Base-by-base conservation (phyloP, 805 yeast genomes). In the Ogataea ganodermae region DNA sequence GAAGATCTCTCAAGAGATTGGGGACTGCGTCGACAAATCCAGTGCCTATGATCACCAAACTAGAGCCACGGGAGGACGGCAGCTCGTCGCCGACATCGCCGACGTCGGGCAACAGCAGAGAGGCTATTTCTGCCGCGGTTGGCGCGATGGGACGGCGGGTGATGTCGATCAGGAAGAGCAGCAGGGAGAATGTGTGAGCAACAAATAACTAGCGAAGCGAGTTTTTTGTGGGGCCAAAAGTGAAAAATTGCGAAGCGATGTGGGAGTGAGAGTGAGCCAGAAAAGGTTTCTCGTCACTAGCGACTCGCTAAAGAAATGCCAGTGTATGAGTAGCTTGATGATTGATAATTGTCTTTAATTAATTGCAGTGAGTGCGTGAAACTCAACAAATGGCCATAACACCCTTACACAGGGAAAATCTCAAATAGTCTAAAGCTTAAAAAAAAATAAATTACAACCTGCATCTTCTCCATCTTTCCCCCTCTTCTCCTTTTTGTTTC, bases 41-140 rank as follows among this genome's bases (percentile, higher is more conserved):
- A 10, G 62, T 54, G 6, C 69, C 69, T 1, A 59, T 59, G 56
- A 62, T 66, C 14, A 66, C 70, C 4, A 63, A 48, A 22, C 44
- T 66, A 13, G 69, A 63, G 37, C 47, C 35, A 14, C 46, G 46
- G 4, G 59, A 55, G 10, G 42, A 39, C 24, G 31, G 35, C 10
- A 33, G 41, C 24, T 26, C 36, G 8, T 42, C 50, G 6, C 46
- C 50, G 6, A 22, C 53, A 13, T 44, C 53, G 12, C 47, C 49
- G 8, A 40, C 45, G 9, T 32, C 49, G 10, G 27, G 48, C 36
- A 30, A 46, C 5, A 48, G 45, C 31, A 45, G 48, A 35, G 49
- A 46, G 6, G 48, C 50, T 13, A 16, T 49, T 13, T 41, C 47
- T n/a, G 51, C 42, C n/a, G 52, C 57, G 16, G 59, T 49, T 42